Evolutionary conservation across 805 yeast genomes (phyloP), one percentile per base, ranked within the genome.

Genomic region (Komagataella phaffii): DNA sequence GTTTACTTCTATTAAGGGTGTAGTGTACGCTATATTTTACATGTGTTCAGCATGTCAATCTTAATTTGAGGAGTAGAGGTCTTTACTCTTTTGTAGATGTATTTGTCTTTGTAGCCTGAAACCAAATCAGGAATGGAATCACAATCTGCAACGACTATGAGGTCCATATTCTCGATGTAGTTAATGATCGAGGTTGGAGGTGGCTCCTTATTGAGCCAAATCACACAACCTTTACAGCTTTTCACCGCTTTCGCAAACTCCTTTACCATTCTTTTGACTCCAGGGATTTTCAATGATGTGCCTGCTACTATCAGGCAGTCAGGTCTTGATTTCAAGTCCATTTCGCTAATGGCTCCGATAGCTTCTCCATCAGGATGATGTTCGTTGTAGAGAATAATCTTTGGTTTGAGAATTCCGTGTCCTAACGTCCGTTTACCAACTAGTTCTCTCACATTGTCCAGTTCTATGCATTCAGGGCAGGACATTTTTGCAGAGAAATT

Each of bases 361-460:
- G 83, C 77, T 47, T 91, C 95, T 55, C 93, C 89, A 62, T 88
- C 95, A 1, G 96, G 96, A 61, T 89, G 86, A 52, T 74, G 72
- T 59, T 89, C 88, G 69, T 86, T 74, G 71, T 90, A 83, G 7
- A 83, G 63, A 2, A 83, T 85, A 24, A 83, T 79, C 57, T 85
- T 67, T 2, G 89, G 88, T 53, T 87, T 70, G 45, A 83, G 60
- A 50, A 74, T 68, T 3, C 89, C 89, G 5, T 75, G 61, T 1
- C 76, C 88, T 71, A 67, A 90, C 51, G 69, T 68, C 58, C 82
- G 80, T 68, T 86, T 67, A 56, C 96, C 80, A 49, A 81, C 81
- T 54, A 85, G 60, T 44, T 59, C 59, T 52, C 88, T 66, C 3
- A 81, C 76, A 3, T 62, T 56, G 57, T 83, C 85, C 52, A 77